Conservation (phyloP, 2,329 filamentous ascomycete species). For the Aspergillus quadrilineatus region DNA sequence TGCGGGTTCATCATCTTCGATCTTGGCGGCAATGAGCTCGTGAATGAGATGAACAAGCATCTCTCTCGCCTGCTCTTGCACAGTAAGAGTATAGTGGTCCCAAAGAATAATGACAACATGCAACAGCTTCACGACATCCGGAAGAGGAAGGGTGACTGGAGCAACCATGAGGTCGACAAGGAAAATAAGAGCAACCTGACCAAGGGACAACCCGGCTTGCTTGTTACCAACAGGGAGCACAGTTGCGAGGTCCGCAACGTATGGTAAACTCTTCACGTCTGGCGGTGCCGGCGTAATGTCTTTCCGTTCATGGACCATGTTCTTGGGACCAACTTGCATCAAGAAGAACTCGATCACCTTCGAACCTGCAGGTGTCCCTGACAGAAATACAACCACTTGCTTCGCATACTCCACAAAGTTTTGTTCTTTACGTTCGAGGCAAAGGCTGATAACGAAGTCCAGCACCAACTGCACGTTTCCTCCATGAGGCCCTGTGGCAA, state of each 20-base stretch:
- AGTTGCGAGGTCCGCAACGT: slow-evolving; percentile 79
- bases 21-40: slow-evolving; percentile 79
- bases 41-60: slow-evolving; percentile 98
- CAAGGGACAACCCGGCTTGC: slow-evolving; percentile 84
- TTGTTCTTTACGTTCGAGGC: slow-evolving; percentile 89
- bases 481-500: slow-evolving; percentile 87
- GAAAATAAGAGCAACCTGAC: slow-evolving; percentile 88
- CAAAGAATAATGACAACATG: slow-evolving; percentile 92
- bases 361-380: slow-evolving; percentile 77
- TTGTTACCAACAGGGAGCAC: slow-evolving; percentile 86
- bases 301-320: slow-evolving; percentile 94
- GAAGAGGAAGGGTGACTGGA: slow-evolving; percentile 73
- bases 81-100: slow-evolving; percentile 94
- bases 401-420: slow-evolving; percentile 98
- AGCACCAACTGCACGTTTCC: slow-evolving; percentile 93
- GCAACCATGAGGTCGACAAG: slow-evolving; percentile 96
- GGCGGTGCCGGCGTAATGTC: slow-evolving; percentile 62
- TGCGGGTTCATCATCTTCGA: slow-evolving; percentile 67
- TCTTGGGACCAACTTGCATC: slow-evolving; percentile 85
- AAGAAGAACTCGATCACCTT: slow-evolving; percentile 94
- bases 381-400: slow-evolving; percentile 94
- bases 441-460: slow-evolving; percentile 94
- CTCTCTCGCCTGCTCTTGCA: slow-evolving; percentile 94
- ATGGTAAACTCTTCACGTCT: slow-evolving; percentile 74
- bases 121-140: slow-evolving; percentile 79